Evolutionary conservation across 129 eudicot species (phyloP).

Genomic region (Calendula officinalis): DNA sequence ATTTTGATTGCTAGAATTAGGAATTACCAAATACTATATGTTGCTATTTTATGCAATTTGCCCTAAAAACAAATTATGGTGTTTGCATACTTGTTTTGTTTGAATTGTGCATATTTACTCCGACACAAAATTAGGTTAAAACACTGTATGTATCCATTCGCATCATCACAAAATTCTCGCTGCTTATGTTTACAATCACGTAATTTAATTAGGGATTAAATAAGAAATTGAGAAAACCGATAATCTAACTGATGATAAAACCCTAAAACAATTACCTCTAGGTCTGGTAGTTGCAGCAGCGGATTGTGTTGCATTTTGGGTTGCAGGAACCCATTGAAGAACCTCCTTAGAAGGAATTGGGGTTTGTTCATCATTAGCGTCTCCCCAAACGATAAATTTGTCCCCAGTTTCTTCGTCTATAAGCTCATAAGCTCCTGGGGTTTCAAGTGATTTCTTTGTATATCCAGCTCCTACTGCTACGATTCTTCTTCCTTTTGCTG

Average conservation of each 20-base stretch:
- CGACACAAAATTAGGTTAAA: too few species aligned
- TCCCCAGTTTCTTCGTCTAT: constrained; percentile 63
- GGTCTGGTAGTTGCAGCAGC: constrained; percentile 7
- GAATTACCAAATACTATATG: too few species aligned
- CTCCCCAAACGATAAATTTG: constrained; percentile 73
- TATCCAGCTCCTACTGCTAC: constrained; percentile 40
- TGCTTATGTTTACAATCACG: too few species aligned
- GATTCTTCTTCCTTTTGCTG: constrained; percentile 11
- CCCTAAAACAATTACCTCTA: constrained; percentile 15
- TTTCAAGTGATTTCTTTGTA: constrained; percentile 47
- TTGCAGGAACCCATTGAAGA: constrained; percentile 49
- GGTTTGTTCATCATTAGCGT: constrained; percentile 30
- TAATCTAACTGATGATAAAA: not conserved
- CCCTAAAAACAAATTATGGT: too few species aligned
- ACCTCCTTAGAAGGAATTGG: constrained; percentile 46
- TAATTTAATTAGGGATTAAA: too few species aligned
- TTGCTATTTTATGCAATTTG: too few species aligned
- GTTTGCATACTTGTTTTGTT: too few species aligned
- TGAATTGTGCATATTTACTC: too few species aligned
- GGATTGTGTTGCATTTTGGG: not conserved
- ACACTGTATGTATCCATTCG: too few species aligned
- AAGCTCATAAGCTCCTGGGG: constrained; percentile 77
- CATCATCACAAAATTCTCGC: too few species aligned
- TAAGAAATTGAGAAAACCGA: too few species aligned
- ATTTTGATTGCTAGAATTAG: too few species aligned